Percentiles rank a stretch among this genome's conserved stretches.
Conservation (phyloP, 305 asterid genomes). For the Fraxinus latifolia region DNA sequence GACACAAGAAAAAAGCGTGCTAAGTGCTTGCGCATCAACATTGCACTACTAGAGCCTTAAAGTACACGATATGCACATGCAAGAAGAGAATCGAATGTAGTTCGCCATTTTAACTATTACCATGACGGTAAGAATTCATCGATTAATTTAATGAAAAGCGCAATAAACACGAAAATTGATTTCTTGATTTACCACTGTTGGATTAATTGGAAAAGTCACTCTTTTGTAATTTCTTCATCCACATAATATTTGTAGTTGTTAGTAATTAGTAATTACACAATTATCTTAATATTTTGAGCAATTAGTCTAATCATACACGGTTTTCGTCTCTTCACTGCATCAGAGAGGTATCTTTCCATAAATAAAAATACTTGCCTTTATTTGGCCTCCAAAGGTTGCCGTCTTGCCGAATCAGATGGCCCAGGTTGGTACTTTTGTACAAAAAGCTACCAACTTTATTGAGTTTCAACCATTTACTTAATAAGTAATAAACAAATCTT, state of each 20-base stretch:
- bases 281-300: not conserved
- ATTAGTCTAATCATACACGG: not conserved
- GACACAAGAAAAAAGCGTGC: not conserved
- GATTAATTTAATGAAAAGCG: not conserved
- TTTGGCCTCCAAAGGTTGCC: slow-evolving; percentile 11
- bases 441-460: not conserved
- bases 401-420: not conserved
- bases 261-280: not conserved
- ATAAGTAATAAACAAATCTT: not conserved
- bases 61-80: not conserved
- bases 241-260: not conserved
- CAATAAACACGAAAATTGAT: not conserved
- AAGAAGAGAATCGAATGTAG: not conserved
- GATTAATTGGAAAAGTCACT: not conserved
- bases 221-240: not conserved
- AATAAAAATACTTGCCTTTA: slow-evolving; percentile 1
- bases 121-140: not conserved
- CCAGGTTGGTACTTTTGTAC: not conserved
- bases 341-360: not conserved
- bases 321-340: slow-evolving; percentile 7
- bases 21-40: not conserved
- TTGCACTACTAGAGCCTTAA: not conserved
- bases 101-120: not conserved
- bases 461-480: not conserved
- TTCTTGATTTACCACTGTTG: not conserved